These are phyloP conservation scores for Colletotrichum euphorbiae DNA, from an alignment of 2,329 filamentous ascomycete genomes.

Conservation along the genomic window DNA sequence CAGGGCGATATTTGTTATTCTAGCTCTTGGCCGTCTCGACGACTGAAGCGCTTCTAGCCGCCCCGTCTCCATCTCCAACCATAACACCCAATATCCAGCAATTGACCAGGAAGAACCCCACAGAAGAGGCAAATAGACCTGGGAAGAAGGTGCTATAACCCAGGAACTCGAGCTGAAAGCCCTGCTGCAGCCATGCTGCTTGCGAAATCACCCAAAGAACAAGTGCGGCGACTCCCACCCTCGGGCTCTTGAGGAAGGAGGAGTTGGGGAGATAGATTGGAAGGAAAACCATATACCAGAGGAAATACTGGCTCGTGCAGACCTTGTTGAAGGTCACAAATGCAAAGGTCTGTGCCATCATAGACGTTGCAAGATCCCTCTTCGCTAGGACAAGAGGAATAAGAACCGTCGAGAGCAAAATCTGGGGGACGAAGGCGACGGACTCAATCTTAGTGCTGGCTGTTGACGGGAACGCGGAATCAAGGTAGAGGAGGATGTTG, in stretches of 20 bases:
- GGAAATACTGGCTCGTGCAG: constrained; percentile 98
- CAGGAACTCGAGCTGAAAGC: constrained; percentile 81
- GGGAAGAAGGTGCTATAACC: constrained; percentile 87
- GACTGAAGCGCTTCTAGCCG: not conserved
- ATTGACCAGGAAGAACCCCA: constrained; percentile 87
- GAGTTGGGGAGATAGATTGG: constrained; percentile 90
- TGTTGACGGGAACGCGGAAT: constrained; percentile 70
- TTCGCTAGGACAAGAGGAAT: constrained; percentile 84
- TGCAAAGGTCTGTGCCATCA: constrained; percentile 96
- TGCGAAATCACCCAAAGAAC: constrained; percentile 82
- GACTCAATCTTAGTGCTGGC: constrained; percentile 71
- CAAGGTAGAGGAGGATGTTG: constrained; percentile 89
- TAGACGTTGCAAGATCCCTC: constrained; percentile 81
- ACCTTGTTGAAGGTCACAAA: constrained; percentile 99
- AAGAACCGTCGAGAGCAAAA: constrained; percentile 80
- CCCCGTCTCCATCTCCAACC: constrained; percentile 70
- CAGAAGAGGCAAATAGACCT: constrained; percentile 80
- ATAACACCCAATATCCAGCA: constrained; percentile 88
- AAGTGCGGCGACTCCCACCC: constrained; percentile 73
- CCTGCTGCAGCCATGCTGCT: constrained; percentile 80
- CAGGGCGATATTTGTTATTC: not conserved
- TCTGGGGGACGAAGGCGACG: constrained; percentile 88
- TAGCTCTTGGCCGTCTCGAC: not conserved
- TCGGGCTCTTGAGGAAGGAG: constrained; percentile 71
- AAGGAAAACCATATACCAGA: constrained; percentile 96